phyloP scores from a whole-genome alignment of 495 filamentous ascomycete species.

The Penicillium silybi region DNA sequence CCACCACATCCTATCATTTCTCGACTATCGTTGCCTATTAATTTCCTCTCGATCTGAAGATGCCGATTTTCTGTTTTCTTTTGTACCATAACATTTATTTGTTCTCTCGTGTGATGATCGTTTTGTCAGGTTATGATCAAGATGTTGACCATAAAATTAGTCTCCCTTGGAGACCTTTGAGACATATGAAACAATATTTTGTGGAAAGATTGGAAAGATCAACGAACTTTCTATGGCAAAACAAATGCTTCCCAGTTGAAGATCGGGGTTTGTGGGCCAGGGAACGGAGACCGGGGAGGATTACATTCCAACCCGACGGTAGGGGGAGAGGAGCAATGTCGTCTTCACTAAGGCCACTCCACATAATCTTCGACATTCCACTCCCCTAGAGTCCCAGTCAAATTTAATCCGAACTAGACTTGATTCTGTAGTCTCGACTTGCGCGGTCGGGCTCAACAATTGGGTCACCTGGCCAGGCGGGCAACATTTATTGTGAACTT shows the following conservation, averaged over 20 bases:
- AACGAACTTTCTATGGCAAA: neutral
- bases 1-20: neutral
- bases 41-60: neutral
- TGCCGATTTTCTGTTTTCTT: neutral
- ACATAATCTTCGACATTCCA: constrained; percentile 20
- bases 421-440: neutral
- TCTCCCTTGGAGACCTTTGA: neutral
- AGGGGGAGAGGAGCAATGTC: constrained; percentile 3
- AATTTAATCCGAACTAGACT: neutral
- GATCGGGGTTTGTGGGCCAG: constrained; percentile 1
- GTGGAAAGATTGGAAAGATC: too few relatives aligned
- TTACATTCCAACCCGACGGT: constrained; percentile 8
- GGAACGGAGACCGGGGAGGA: neutral
- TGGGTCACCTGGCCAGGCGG: neutral
- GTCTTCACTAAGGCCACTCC: constrained; percentile 1
- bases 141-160: neutral
- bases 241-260: neutral
- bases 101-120: neutral
- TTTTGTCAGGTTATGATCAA: neutral
- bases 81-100: neutral
- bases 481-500: neutral
- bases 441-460: neutral
- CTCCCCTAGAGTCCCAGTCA: constrained; percentile 14
- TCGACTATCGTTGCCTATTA: neutral
- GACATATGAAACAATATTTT: neutral